Base-by-base conservation (phyloP, 2,329 filamentous ascomycete species). In the Alternaria viburni region DNA sequence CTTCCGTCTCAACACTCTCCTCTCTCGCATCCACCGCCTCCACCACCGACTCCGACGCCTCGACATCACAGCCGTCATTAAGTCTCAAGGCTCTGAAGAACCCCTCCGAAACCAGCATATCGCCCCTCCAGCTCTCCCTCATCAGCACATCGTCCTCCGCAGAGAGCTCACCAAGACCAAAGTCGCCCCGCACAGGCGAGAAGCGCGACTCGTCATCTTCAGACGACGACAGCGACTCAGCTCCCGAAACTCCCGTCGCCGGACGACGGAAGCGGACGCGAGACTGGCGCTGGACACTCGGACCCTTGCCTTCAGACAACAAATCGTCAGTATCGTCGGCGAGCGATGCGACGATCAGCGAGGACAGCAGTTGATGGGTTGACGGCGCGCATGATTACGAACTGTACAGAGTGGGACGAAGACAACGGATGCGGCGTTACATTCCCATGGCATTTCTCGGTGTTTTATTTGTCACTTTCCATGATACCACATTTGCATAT, bases 241-340 rank as follows among this genome's bases (percentile, higher is more conserved):
- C 79, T 66, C 85, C 85, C 0, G 81, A 83, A 54, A 88, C 86
- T 4, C 86, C 86, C 5, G 81, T 85, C 15, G 84, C 85, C 19
- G 82, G 83, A 15, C 83, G 85, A 23, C 81, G 80, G 63, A 88
- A 88, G 72, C 81, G 84, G 43, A 83, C 83, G 25, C 76, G 86
- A 19, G 83, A 87, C 68, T 88, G 86, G 86, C 79, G 82, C 50
- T 88, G 86, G 86, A 88, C 86, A 1, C 74, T 88, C 11, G 85
- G 83, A 2, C 82, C 85, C 11, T 65, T 85, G 23, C 69, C 75
- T 5, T 65, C 63, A 5, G 65, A 69, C 9, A 68, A 64, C 67
- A 71, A 69, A 47, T 71, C 69, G 46, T 70, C 70, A n/a, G 50
- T 68, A 17, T 70, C 72, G 5, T 69, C 74, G 11, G 64, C 64